phyloP scores from a whole-genome alignment of 2,329 filamentous ascomycete species.

The Calonectria pteridis region DNA sequence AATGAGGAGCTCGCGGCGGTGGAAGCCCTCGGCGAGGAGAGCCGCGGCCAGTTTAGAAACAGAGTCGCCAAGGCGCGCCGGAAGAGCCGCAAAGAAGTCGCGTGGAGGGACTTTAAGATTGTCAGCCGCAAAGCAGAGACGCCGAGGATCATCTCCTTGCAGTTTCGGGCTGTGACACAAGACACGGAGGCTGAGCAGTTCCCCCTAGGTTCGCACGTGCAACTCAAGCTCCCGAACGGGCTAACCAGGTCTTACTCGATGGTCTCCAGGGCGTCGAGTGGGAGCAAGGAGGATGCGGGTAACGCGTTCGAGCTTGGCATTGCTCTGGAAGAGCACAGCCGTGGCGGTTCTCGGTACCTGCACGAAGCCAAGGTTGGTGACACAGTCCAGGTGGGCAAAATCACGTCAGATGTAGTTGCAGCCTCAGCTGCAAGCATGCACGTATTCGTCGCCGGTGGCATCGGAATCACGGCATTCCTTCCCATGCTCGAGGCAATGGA shows the following conservation, averaged over 20 bases:
- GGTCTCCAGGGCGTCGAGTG: slow-evolving; percentile 51
- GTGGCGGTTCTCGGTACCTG: slow-evolving; percentile 72
- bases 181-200: slow-evolving; percentile 52
- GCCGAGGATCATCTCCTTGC: slow-evolving; percentile 61
- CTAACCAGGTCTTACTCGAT: slow-evolving; percentile 72
- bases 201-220: slow-evolving; percentile 64
- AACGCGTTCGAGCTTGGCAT: slow-evolving; percentile 69
- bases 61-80: slow-evolving; percentile 63
- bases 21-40: slow-evolving; percentile 63
- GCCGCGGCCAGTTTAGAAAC: slow-evolving; percentile 60
- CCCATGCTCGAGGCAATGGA: slow-evolving; percentile 57
- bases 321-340: slow-evolving; percentile 64
- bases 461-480: slow-evolving; percentile 76
- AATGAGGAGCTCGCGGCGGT: slow-evolving; percentile 65
- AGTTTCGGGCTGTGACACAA: slow-evolving; percentile 60
- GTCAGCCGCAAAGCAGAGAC: slow-evolving; percentile 65
- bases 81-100: slow-evolving; percentile 47
- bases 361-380: slow-evolving; percentile 65
- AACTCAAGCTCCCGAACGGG: slow-evolving; percentile 67
- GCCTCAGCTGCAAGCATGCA: slow-evolving; percentile 65
- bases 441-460: slow-evolving; percentile 73
- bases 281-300: slow-evolving; percentile 46
- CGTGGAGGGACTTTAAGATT: slow-evolving; percentile 62
- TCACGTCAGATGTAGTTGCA: slow-evolving; percentile 63
- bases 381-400: slow-evolving; percentile 62